These are phyloP conservation scores for Margaritispora aquatica DNA, from an alignment of 495 filamentous ascomycete genomes.

Conservation along the genomic window DNA sequence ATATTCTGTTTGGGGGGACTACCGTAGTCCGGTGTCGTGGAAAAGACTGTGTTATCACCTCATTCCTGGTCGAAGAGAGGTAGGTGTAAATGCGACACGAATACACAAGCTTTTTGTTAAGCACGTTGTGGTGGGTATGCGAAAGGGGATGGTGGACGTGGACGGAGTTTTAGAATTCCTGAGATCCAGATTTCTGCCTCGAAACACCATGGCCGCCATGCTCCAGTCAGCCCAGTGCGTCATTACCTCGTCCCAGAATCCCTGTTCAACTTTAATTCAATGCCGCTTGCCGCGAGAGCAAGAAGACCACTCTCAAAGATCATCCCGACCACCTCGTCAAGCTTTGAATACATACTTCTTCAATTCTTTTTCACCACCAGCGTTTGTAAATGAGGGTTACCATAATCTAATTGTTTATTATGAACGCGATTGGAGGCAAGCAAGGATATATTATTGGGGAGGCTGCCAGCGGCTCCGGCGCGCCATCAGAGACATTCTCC, in stretches of 20 bases:
- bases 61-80: constrained; percentile 4
- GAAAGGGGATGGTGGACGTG: not conserved
- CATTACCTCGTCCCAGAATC: not conserved
- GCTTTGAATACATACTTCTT: not conserved
- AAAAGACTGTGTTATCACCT: not conserved
- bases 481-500: not conserved
- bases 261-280: constrained; percentile 8
- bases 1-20: no score
- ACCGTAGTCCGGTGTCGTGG: not conserved
- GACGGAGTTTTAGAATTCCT: not conserved
- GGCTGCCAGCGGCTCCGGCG: not conserved
- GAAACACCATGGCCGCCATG: not conserved
- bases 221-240: not conserved
- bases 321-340: not conserved
- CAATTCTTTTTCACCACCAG: not conserved
- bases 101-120: no score
- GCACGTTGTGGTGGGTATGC: not conserved
- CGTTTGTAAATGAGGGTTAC: not conserved
- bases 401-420: not conserved
- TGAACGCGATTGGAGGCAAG: not conserved
- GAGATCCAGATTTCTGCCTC: not conserved
- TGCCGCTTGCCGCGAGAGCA: not conserved
- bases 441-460: not conserved
- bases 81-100: not conserved
- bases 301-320: not conserved